phyloP scores from a whole-genome alignment of 805 yeast species.

The Saccharomycopsis oosterbeekiorum region DNA sequence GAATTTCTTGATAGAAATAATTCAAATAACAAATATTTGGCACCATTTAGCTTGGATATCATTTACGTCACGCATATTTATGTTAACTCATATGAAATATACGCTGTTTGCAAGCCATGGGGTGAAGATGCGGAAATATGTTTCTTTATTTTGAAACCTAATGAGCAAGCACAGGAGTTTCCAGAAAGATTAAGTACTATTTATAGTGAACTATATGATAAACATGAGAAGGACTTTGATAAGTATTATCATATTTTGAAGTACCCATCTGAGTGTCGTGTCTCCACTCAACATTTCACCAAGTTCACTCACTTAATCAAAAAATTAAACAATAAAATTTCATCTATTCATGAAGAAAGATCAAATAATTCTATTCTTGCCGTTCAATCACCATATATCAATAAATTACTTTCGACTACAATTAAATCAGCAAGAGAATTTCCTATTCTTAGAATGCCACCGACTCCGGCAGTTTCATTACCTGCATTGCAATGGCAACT shows the following conservation, averaged over 20 bases:
- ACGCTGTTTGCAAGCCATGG: constrained; percentile 58
- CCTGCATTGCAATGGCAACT: constrained; percentile 82
- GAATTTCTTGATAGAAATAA: constrained; percentile 35
- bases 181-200: constrained; percentile 42
- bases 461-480: constrained; percentile 41
- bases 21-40: constrained; percentile 33
- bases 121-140: constrained; percentile 31
- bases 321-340: constrained; percentile 43
- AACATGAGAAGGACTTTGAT: constrained; percentile 37
- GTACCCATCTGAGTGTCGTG: constrained; percentile 41
- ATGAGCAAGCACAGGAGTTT: constrained; percentile 53
- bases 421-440: constrained; percentile 41
- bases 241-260: constrained; percentile 38
- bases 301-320: constrained; percentile 47
- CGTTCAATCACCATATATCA: constrained; percentile 60
- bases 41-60: constrained; percentile 44
- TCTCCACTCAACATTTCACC: constrained; percentile 46
- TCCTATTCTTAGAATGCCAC: constrained; percentile 54
- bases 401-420: constrained; percentile 33
- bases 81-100: constrained; percentile 69
- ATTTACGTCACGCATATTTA: constrained; percentile 60
- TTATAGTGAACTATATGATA: constrained; percentile 43
- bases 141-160: constrained; percentile 59
- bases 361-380: constrained; percentile 57
- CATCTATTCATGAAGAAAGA: constrained; percentile 52